phyloP scores from a whole-genome alignment of 441 rosid genomes.

The Adansonia madagascariensis region DNA sequence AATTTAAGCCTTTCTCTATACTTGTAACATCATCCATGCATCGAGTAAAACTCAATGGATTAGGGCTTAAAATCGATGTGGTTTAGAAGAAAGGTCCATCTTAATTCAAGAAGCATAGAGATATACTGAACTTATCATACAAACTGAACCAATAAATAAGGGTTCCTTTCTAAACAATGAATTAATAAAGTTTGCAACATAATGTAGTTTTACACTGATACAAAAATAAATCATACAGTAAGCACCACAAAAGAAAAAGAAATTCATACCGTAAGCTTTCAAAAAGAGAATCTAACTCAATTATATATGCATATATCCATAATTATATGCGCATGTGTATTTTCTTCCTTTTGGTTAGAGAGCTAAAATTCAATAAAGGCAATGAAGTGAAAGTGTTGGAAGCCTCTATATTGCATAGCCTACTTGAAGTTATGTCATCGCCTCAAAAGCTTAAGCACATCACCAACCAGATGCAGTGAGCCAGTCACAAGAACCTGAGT shows the following conservation, averaged over 20 bases:
- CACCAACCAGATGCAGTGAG: constrained; percentile 85
- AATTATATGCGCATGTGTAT: background rate
- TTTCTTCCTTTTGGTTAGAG: background rate
- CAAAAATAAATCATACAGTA: background rate
- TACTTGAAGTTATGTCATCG: constrained; percentile 24
- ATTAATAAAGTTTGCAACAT: background rate
- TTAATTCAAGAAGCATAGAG: background rate
- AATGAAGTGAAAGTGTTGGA: background rate
- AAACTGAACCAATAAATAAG: background rate
- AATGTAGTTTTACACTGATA: background rate
- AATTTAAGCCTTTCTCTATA: too few species aligned
- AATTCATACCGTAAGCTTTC: too few species aligned
- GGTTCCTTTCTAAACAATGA: background rate
- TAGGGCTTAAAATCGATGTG: background rate
- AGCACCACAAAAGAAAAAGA: too few species aligned
- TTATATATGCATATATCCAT: background rate
- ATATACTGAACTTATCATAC: background rate
- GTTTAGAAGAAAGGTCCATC: background rate
- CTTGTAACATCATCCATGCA: background rate
- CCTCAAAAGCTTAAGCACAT: constrained; percentile 66
- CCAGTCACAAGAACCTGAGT: constrained; percentile 89
- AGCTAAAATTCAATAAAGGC: background rate
- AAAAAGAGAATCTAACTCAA: background rate
- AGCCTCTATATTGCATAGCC: background rate
- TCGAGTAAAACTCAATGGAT: background rate